A percentile compares a stretch with the other conserved stretches of the same genome.
These are phyloP conservation scores for Bipolaris gigantea DNA, from an alignment of 2,329 filamentous ascomycete genomes.

Conservation along the genomic window DNA sequence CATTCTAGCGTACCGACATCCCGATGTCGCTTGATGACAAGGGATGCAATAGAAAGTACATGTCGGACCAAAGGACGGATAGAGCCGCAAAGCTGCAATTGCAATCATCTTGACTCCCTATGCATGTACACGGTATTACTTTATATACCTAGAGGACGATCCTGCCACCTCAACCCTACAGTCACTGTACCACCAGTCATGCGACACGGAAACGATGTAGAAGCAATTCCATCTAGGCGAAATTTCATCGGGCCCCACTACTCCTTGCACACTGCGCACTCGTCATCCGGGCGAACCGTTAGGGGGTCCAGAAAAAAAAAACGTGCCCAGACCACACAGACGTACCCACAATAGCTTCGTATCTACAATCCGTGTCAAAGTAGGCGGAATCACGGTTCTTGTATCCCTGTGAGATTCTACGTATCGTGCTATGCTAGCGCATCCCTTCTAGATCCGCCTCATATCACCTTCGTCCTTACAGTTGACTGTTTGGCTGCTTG, in stretches of 20 bases:
- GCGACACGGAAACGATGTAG: background rate
- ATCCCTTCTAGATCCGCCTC: background rate
- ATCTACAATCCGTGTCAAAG: background rate
- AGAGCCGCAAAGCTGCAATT: slow-evolving; percentile 14
- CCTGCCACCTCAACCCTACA: background rate
- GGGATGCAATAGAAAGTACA: background rate
- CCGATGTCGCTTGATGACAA: slow-evolving; percentile 5
- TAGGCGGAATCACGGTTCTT: background rate
- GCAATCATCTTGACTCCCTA: too few species aligned
- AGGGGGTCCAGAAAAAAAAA: background rate
- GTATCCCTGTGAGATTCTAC: background rate
- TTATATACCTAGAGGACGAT: background rate
- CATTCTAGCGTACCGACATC: background rate
- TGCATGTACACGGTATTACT: background rate
- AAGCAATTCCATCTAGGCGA: background rate
- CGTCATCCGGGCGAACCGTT: background rate
- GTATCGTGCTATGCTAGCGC: background rate
- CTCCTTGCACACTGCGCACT: background rate
- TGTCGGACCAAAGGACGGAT: slow-evolving; percentile 5
- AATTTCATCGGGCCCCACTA: background rate
- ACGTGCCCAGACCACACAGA: background rate
- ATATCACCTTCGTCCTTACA: slow-evolving; percentile 37
- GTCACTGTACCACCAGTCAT: background rate
- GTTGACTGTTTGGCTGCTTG: slow-evolving; percentile 42
- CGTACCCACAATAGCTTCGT: background rate